Base-by-base conservation (phyloP, 1,284 basidiomycete genomes). In the Agaricales sp. region DNA sequence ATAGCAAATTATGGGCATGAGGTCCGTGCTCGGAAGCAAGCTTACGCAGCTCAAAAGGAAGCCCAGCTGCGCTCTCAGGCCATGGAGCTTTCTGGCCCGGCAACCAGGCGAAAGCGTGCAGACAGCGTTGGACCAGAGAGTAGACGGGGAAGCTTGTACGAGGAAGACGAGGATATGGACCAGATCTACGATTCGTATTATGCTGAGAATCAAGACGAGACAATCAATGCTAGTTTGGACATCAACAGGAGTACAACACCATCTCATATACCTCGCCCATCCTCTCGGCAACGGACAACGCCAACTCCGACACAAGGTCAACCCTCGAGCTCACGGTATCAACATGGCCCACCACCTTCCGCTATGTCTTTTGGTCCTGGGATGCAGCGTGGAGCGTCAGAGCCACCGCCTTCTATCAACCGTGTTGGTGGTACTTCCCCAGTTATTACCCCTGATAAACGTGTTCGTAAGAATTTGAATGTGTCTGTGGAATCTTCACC, bases 1-100 rank as follows among this genome's bases (percentile, higher is more conserved):
- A 88, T 88, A 53, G 85, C 85, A 43, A 87, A 80, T 63, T 88
- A 83, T 55, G 85, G 85, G 1, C 81, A 88, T 58, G 67, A 63
- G 38, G 59, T 73, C 25, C 59, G 64, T 30, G 59, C 63, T 52
- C 58, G 59, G 46, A 16, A 12, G 14, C 51, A 45, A 35, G 54
- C 52, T 46, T 51, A 61, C 16, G 59, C 55, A 41, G 54, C 39
- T 4, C 4, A 16, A 16, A n/a, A 18, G 19, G 39, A 41, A 18
- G 39, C 39, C 8, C 13, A 20, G 8, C 4, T 11, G 4, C 39
- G 39, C 8, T 6, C 26, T 6, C 26, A 14, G 6, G 26, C 26
- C 14, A 30, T 30, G 26, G 26, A 30, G 6, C 6, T 14, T 6
- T 30, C 26, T 30, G 39, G 18, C 8, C 18, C 39, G 8, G 18